A percentile compares a stretch with the other conserved stretches of the same genome.
phyloP scores from a whole-genome alignment of 2,329 filamentous ascomycete species.

The Malbranchea cinnamomea region DNA sequence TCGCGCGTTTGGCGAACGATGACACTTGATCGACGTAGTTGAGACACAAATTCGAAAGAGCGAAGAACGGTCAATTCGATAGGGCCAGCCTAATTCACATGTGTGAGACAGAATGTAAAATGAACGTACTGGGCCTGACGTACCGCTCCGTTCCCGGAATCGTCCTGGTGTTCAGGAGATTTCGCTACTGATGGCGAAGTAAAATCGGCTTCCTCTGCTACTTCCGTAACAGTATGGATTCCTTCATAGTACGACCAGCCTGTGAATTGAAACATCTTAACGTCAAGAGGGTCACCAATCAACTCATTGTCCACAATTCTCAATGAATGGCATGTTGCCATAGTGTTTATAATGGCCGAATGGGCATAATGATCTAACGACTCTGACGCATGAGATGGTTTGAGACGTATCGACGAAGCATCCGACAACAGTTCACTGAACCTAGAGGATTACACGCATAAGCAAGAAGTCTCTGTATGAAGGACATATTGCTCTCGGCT shows the following conservation, averaged over 20 bases:
- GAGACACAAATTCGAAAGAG: slow-evolving; percentile 87
- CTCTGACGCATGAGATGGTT: slow-evolving; percentile 40
- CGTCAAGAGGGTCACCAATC: slow-evolving; percentile 81
- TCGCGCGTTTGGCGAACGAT: slow-evolving; percentile 79
- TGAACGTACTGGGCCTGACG: slow-evolving; percentile 9
- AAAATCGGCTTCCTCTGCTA: slow-evolving; percentile 63
- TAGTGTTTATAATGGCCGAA: slow-evolving; percentile 70
- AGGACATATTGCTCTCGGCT: background rate
- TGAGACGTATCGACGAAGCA: slow-evolving; percentile 42
- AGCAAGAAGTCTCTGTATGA: background rate
- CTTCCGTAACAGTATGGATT: slow-evolving; percentile 47
- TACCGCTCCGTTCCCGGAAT: slow-evolving; percentile 3
- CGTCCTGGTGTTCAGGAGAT: slow-evolving; percentile 41
- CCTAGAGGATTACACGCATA: slow-evolving; percentile 16
- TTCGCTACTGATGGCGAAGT: slow-evolving; percentile 65
- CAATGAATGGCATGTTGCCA: slow-evolving; percentile 94
- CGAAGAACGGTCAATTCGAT: slow-evolving; percentile 84
- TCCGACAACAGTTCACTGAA: slow-evolving; percentile 67
- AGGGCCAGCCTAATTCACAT: slow-evolving; percentile 18
- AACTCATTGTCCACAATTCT: slow-evolving; percentile 76
- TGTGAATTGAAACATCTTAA: slow-evolving; percentile 98
- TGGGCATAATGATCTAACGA: slow-evolving; percentile 46
- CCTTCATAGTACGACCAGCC: slow-evolving; percentile 87
- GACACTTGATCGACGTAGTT: slow-evolving; percentile 81
- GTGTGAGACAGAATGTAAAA: slow-evolving; percentile 17